Evolutionary conservation across 208 protist genomes (phyloP).

Genomic region (Trypanosoma scelopori): DNA sequence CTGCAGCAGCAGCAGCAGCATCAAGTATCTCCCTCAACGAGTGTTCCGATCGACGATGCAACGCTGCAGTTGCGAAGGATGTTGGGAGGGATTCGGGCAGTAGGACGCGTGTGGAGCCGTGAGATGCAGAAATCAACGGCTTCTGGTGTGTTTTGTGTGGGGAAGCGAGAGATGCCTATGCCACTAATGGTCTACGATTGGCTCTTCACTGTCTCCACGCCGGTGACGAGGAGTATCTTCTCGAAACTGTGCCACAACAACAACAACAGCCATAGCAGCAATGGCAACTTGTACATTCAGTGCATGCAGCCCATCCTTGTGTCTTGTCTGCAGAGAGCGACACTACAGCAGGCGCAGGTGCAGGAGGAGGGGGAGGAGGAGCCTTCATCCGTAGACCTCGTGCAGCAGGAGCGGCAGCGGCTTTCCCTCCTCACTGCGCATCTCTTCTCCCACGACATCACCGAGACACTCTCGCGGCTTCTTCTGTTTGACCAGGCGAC

Average conservation of each 20-base stretch:
- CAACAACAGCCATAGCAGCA: not conserved
- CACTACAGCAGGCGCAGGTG: not conserved
- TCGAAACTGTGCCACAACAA: slow-evolving; percentile 8
- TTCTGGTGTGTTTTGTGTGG: not conserved
- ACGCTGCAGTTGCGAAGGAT: not conserved
- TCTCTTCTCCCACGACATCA: slow-evolving; percentile 48
- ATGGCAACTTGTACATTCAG: slow-evolving; percentile 14
- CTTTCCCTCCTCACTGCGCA: slow-evolving; percentile 46
- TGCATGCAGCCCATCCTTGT: slow-evolving; percentile 21
- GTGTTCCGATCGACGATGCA: not conserved
- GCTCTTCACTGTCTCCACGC: slow-evolving; percentile 19
- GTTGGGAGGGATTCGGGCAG: slow-evolving; percentile 32
- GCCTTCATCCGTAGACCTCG: slow-evolving; percentile 36
- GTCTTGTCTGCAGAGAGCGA: slow-evolving; percentile 3
- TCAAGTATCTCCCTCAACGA: not conserved
- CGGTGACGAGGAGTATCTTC: slow-evolving; percentile 14
- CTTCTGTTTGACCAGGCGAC: slow-evolving; percentile 44
- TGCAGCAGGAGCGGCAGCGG: slow-evolving; percentile 64
- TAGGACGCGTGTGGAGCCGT: slow-evolving; percentile 40
- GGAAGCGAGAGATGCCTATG: slow-evolving; percentile 1
- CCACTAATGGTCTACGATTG: slow-evolving; percentile 26
- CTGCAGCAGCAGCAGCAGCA: not conserved
- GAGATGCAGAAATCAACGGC: not conserved
- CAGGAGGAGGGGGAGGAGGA: slow-evolving; percentile 12
- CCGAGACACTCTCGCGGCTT: slow-evolving; percentile 52